These are phyloP conservation scores for Heterobasidion irregulare DNA, from an alignment of 1,284 basidiomycete species.

Conservation along the genomic window DNA sequence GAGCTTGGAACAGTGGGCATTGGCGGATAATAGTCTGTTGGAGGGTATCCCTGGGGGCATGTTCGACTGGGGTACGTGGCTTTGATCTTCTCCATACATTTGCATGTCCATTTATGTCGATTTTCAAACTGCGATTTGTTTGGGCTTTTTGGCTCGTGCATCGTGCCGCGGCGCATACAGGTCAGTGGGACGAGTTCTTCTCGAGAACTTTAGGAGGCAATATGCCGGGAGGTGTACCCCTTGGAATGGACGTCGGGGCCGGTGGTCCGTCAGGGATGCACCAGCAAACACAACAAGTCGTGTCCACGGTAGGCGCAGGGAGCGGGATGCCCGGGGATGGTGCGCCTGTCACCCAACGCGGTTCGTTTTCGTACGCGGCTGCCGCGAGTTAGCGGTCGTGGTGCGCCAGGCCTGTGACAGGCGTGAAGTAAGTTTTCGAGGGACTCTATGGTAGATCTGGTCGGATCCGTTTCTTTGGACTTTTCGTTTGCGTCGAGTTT, in stretches of 20 bases:
- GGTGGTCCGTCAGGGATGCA: neutral
- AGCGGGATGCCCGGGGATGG: too few relatives aligned
- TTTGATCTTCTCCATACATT: slow-evolving; percentile 6
- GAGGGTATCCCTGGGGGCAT: slow-evolving; percentile 79
- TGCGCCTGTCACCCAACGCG: too few relatives aligned
- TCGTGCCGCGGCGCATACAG: slow-evolving; percentile 24
- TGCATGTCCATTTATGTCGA: neutral
- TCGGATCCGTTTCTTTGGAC: too few relatives aligned
- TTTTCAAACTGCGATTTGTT: neutral
- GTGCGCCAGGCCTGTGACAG: too few relatives aligned
- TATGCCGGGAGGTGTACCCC: neutral
- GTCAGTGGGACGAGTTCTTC: slow-evolving; percentile 76
- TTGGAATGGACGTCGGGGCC: too few relatives aligned
- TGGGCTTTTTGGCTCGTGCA: neutral
- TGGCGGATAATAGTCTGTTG: slow-evolving; percentile 66
- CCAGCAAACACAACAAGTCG: neutral
- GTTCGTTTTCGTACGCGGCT: too few relatives aligned
- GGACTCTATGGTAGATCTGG: too few relatives aligned
- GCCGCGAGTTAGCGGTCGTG: too few relatives aligned
- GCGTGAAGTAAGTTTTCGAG: too few relatives aligned
- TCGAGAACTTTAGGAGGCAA: slow-evolving; percentile 23
- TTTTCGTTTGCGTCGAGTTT: too few relatives aligned
- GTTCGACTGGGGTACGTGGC: slow-evolving; percentile 76
- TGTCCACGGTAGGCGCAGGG: too few relatives aligned
- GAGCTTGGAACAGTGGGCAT: slow-evolving; percentile 51